Percentiles rank a stretch among this genome's conserved stretches.
Evolutionary conservation across 495 filamentous ascomycete genomes (phyloP).

Genomic region (Thermothielavioides terrestris): DNA sequence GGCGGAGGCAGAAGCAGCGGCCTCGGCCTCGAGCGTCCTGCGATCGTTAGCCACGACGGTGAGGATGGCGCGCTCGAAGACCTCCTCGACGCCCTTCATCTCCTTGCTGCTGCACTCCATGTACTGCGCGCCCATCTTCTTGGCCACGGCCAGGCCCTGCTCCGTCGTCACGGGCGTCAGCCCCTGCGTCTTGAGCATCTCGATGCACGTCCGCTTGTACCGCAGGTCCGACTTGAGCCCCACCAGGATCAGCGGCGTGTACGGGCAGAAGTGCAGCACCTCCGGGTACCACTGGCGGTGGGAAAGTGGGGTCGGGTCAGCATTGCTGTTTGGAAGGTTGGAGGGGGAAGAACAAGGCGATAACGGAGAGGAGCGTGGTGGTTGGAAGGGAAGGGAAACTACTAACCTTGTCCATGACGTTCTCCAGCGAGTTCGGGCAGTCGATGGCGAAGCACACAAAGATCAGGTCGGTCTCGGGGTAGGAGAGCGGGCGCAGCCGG

Average conservation of each 20-base stretch:
- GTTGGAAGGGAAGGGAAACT: neutral
- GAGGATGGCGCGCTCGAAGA: slow-evolving; percentile 83
- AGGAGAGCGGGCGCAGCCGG: slow-evolving; percentile 86
- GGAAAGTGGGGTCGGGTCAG: too few relatives aligned
- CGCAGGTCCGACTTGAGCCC: slow-evolving; percentile 96
- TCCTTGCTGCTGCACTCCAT: slow-evolving; percentile 98
- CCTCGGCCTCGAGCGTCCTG: slow-evolving; percentile 39
- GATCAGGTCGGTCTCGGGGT: slow-evolving; percentile 93
- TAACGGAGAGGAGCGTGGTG: neutral
- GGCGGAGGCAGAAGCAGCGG: slow-evolving; percentile 23
- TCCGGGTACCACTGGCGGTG: slow-evolving; percentile 86
- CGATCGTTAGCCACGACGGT: slow-evolving; percentile 68
- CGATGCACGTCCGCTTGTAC: slow-evolving; percentile 87
- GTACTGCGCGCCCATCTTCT: slow-evolving; percentile 88
- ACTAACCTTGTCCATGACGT: slow-evolving; percentile 94
- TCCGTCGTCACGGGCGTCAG: slow-evolving; percentile 87
- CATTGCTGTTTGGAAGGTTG: too few relatives aligned
- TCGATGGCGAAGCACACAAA: slow-evolving; percentile 99
- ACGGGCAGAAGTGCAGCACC: slow-evolving; percentile 97
- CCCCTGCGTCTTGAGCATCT: slow-evolving; percentile 95
- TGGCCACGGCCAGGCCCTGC: slow-evolving; percentile 78
- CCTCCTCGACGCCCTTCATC: slow-evolving; percentile 88
- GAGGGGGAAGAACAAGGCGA: neutral
- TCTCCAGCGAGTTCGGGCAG: slow-evolving; percentile 94
- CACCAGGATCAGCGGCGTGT: slow-evolving; percentile 88